Evolutionary conservation across 1,139 yeast species (phyloP), one percentile per base, ranked within the genome.

Genomic region (Lodderomyces beijingensis): DNA sequence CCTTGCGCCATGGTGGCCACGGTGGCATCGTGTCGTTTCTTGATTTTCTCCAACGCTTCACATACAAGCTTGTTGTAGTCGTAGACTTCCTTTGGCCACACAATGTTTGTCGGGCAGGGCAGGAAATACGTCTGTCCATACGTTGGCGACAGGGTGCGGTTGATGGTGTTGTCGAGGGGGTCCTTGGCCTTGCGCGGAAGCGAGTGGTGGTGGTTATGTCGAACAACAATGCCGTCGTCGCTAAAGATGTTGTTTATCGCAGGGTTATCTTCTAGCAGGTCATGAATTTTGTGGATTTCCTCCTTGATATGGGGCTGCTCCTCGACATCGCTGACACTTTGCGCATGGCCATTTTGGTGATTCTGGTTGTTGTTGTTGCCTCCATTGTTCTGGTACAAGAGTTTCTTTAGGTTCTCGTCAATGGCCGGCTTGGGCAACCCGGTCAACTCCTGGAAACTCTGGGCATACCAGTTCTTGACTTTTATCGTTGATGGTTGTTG

Each of bases 1-100:
- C 96, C 96, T 48, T 85, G 89, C 1, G 96, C 96, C 57, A 88
- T 82, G 0, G 95, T 87, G 8, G 94, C 84, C 9, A 88, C 96
- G 0, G 95, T 89, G 2, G 95, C 94, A 58, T 88, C 96, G 53
- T 88, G 96, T 33, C 96, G 68, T 47, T 74, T 75, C 51, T 87
- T 87, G 55, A 87, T 87, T 43, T 71, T 75, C 33, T 77, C 72
- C 38, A 87, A 64, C 0, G 86, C 67, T 33, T 79, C 79, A 34
- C 79, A 77, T 10, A 86, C 89, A 15, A 55, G 45, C 45, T 74
- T 74, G 57, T 85, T 87, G 59, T 81, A 87, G 39, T 77, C 79
- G 45, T 75, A 73, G 14, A 85, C 83, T 51, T 82, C 93, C 36
- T 76, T 70, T 8, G 94, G 91, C 87, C 87, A 80, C 11, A 68